Evolutionary conservation across 805 yeast genomes (phyloP), one percentile per base, ranked within the genome.

Genomic region (Yarrowia sp.): DNA sequence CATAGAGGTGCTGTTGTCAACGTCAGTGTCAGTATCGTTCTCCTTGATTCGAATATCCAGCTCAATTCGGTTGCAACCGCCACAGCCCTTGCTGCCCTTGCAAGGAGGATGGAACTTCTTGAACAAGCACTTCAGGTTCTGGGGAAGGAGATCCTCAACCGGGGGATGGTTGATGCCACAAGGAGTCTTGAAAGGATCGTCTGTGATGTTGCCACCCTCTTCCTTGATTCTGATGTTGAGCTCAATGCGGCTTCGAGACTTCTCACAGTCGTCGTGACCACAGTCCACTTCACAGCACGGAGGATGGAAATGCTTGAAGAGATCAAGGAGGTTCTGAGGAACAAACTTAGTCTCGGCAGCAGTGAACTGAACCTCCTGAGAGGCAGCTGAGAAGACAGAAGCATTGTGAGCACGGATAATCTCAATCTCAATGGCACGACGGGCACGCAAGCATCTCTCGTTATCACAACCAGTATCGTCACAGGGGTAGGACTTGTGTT

Each of bases 261-360:
- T 48, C 32, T 35, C 42, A 13, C 58, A 51, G 33, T 51, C 58
- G 13, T 51, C 18, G 13, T 51, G 58, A 18, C 58, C 58, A 36
- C 58, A 51, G 10, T 51, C 58, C 8, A 51, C 1, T 28, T 51
- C 58, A 17, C 58, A 51, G 35, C 58, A 51, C 13, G 58, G 58
- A 13, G 58, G 63, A 9, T 57, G 55, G 58, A 57, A 44, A 10
- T 42, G 63, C 50, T 57, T 57, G 38, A 57, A 57, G 38, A 57
- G 63, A 17, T 57, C 63, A 17, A 57, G 63, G 36, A 57, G 63
- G 39, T 61, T 57, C 58, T 57, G 55, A 28, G 43, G 43, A 10
- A 51, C 58, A 6, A 18, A 51, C 58, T 36, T 43, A n/a, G 58
- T 11, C 43, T 51, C 58, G 18, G 43, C 8, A 10, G 22, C 18